A percentile compares a stretch with the other conserved stretches of the same genome.
Evolutionary conservation across 148 eudicot species (phyloP).

Genomic region (Vaccinium vitisidaea): DNA sequence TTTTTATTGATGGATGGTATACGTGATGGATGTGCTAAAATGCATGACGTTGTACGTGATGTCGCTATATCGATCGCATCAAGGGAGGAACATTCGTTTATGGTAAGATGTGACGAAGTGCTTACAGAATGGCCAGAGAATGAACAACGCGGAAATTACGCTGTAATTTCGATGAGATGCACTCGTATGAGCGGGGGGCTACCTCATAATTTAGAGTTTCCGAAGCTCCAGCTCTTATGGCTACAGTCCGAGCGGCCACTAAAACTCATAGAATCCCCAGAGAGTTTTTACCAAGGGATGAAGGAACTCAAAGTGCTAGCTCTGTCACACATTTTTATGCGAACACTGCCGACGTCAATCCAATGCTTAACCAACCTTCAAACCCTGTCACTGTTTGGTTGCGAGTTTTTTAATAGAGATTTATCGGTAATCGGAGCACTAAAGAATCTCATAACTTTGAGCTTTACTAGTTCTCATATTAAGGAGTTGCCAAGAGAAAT

Average conservation of each 20-base stretch:
- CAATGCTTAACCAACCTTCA: neutral
- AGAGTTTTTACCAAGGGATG: neutral
- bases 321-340: neutral
- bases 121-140: neutral
- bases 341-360: neutral
- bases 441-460: neutral
- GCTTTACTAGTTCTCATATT: neutral
- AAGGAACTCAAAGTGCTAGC: constrained; percentile 1
- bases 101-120: neutral
- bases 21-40: neutral
- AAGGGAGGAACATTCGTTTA: constrained; percentile 2
- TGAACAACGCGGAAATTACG: neutral
- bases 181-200: neutral
- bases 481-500: neutral
- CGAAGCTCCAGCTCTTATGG: neutral
- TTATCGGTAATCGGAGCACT: neutral
- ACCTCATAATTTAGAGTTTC: neutral
- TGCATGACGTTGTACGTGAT: constrained; percentile 24
- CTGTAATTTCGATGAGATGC: neutral
- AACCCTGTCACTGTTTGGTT: neutral
- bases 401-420: neutral
- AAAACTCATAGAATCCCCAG: neutral
- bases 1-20: constrained; percentile 2
- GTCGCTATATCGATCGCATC: constrained; percentile 9
- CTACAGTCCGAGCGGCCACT: neutral